Percentiles rank a stretch among this genome's conserved stretches.
Conservation (phyloP, 1,284 basidiomycete genomes). For the Coriolopsis trogii region DNA sequence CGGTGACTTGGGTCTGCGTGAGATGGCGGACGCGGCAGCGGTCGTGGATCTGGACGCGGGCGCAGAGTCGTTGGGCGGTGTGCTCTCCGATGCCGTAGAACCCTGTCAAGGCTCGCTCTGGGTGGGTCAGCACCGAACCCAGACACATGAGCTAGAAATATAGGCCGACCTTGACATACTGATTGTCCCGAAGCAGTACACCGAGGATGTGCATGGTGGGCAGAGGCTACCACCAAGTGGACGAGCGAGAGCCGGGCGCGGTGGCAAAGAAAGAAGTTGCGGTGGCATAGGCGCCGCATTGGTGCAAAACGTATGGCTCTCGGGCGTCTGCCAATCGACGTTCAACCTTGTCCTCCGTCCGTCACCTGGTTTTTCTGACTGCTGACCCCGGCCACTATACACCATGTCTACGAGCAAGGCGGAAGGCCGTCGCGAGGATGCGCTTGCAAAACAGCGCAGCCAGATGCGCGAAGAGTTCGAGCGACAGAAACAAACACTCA, state of each 20-base stretch:
- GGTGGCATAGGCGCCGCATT: conserved; percentile 15
- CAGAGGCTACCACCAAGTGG: conserved; percentile 3
- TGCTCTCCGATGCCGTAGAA: conserved; percentile 85
- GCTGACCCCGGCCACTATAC: too few species aligned
- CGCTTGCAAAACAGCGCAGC: conserved; percentile 77
- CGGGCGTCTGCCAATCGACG: too few species aligned
- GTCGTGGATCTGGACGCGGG: conserved; percentile 87
- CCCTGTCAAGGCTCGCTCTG: conserved; percentile 79
- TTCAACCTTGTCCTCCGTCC: conserved; percentile 8
- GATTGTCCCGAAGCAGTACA: conserved; percentile 69
- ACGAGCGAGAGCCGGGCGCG: not conserved
- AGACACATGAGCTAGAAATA: not conserved
- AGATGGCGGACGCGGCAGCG: conserved; percentile 76
- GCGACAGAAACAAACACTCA: conserved; percentile 84
- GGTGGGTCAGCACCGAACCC: not conserved
- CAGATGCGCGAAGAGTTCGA: conserved; percentile 88
- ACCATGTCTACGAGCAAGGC: conserved; percentile 69
- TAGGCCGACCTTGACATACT: conserved; percentile 62
- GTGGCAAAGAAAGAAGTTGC: conserved; percentile 9
- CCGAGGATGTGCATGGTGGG: conserved; percentile 80
- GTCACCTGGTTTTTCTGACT: conserved; percentile 5
- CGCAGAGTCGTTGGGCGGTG: conserved; percentile 80
- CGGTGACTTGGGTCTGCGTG: conserved; percentile 79
- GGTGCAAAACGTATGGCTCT: too few species aligned
- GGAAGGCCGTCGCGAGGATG: conserved; percentile 79